Conservation (phyloP, 176 grass and related monocot species). For the Melocanna baccifera region DNA sequence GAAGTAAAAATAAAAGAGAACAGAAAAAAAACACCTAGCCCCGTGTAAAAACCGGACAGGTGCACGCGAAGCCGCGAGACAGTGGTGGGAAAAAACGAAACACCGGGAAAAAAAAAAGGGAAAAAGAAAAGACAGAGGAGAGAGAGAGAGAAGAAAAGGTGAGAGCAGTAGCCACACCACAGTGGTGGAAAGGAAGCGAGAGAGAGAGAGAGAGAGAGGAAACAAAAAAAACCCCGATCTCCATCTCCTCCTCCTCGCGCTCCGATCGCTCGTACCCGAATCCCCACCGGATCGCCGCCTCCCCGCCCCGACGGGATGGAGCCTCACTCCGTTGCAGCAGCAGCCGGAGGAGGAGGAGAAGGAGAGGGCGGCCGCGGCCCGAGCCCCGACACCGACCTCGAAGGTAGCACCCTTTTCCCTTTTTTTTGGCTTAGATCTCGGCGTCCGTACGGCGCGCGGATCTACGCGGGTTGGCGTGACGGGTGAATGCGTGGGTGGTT, state of each 20-base stretch:
- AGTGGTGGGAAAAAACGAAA: slow-evolving; percentile 25
- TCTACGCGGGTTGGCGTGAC: slow-evolving; percentile 22
- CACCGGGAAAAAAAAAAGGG: slow-evolving; percentile 19
- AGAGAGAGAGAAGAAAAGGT: not conserved
- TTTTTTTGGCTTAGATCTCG: slow-evolving; percentile 17
- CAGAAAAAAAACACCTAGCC: too few relatives aligned
- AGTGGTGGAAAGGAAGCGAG: slow-evolving; percentile 37
- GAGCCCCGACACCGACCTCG: slow-evolving; percentile 52
- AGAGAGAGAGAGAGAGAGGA: slow-evolving; percentile 13
- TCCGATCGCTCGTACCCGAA: slow-evolving; percentile 21
- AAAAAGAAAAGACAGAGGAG: not conserved
- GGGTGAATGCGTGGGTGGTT: slow-evolving; percentile 11
- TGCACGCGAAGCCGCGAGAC: slow-evolving; percentile 16
- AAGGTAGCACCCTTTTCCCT: slow-evolving; percentile 38
- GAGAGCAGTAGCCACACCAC: slow-evolving; percentile 39
- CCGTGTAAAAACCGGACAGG: slow-evolving; percentile 27
- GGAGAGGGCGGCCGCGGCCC: slow-evolving; percentile 28
- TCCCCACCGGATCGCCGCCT: slow-evolving; percentile 32
- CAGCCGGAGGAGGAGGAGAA: not conserved
- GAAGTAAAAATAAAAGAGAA: not conserved
- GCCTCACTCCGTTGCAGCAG: slow-evolving; percentile 17
- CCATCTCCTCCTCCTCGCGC: slow-evolving; percentile 32
- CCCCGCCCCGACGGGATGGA: slow-evolving; percentile 32
- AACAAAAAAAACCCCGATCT: slow-evolving; percentile 35
- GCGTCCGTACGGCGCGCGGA: slow-evolving; percentile 20